Evolutionary conservation across 2,329 filamentous ascomycete species (phyloP), one percentile per base, ranked within the genome.

Genomic region (Ceratocystis ficicola): DNA sequence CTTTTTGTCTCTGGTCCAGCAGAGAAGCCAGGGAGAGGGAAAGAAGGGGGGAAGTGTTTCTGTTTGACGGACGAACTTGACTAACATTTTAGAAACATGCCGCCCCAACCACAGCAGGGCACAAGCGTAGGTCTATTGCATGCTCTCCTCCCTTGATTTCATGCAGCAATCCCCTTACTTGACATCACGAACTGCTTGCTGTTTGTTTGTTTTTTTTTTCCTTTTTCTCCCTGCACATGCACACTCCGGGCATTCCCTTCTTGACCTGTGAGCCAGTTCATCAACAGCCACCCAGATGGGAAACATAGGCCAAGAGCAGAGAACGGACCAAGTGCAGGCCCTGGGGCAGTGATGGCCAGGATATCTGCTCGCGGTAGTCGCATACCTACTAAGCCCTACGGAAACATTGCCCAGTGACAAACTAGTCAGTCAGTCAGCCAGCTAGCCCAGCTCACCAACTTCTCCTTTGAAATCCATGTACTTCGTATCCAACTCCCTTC

Each of bases 201-300:
- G 10, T 10, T 41, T 12, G 36, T 8, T 12, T 15, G 3, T 41
- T 12, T 3, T 41, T 41, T 28, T n/a, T 52, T 2, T 28, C 15
- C 5, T 50, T 50, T 4, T 25, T 17, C 17, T 59, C 25, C 8
- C 7, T 59, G 55, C 10, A 4, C n/a, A 17, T 20, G 5, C 12
- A 8, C 17, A 30, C 30, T 59, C 55, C 55, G 55, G 28, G 55
- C 20, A 28, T 59, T 59, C 55, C 55, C 55, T 59, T 59, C 55
- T 8, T 57, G 52, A 52, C 30, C 52, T 30, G 28, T n/a, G 52
- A 57, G 17, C 52, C 36, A 22, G 55, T 22, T 52, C 20, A n/a
- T 36, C 55, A 59, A 57, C 22, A 25, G 30, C 17, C 52, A 50
- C 7, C 7, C n/a, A 25, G 22, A 28, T 57, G 52, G 17, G 28